Evolutionary conservation across 208 protist genomes (phyloP).

Genomic region (Kentomonas sorsogonicus): DNA sequence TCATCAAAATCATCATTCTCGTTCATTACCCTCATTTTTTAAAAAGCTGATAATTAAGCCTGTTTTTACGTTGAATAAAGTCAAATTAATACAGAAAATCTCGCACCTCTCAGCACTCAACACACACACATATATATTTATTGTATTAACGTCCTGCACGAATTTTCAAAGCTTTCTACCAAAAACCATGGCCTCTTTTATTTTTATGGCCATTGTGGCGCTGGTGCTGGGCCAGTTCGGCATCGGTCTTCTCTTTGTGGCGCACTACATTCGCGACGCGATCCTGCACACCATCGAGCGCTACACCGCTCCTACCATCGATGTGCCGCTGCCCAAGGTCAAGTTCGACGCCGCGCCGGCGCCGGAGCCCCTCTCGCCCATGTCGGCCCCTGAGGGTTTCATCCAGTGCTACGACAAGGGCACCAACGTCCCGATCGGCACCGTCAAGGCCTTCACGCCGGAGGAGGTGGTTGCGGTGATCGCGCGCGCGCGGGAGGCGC

Average conservation of each 20-base stretch:
- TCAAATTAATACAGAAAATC: not conserved
- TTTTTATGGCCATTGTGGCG: constrained; percentile 48
- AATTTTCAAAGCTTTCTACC: not conserved
- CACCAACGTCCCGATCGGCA: constrained; percentile 72
- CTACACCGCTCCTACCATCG: constrained; percentile 73
- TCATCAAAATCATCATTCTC: no score
- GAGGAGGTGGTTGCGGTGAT: constrained; percentile 68
- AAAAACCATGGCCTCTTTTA: constrained; percentile 33
- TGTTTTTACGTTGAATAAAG: not conserved
- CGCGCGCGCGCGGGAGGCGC: constrained; percentile 59
- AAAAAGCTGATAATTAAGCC: not conserved
- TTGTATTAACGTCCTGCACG: not conserved
- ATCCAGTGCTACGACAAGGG: constrained; percentile 90
- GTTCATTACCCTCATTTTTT: not conserved
- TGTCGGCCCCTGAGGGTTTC: constrained; percentile 52
- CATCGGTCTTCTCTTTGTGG: no score
- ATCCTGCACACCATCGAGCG: constrained; percentile 59
- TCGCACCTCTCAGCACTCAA: no score
- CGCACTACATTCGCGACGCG: constrained; percentile 30
- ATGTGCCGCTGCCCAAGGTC: constrained; percentile 48
- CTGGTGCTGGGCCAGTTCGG: constrained; percentile 53
- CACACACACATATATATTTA: not conserved
- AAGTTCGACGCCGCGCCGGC: constrained; percentile 49
- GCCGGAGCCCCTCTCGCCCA: constrained; percentile 53
- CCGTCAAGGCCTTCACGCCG: constrained; percentile 57